phyloP scores from a whole-genome alignment of 2,329 filamentous ascomycete genomes.

The Neodidymelliopsis sp. region DNA sequence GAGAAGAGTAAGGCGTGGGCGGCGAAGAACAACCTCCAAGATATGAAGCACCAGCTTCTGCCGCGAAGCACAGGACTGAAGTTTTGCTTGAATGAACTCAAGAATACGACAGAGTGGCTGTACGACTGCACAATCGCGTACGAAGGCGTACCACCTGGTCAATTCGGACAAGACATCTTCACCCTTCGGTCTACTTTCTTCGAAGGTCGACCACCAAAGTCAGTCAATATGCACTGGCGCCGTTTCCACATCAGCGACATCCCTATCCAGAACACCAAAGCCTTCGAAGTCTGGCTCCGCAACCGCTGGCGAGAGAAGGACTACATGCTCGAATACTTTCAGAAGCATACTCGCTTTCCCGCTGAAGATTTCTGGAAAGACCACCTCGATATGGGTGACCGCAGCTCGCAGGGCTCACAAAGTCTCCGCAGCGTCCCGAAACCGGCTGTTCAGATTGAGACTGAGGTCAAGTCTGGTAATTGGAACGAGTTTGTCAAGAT shows the following conservation, averaged over 20 bases:
- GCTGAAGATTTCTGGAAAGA: constrained; percentile 62
- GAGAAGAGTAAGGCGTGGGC: constrained; percentile 78
- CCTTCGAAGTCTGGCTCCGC: constrained; percentile 85
- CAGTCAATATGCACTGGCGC: constrained; percentile 96
- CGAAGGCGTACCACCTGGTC: constrained; percentile 76
- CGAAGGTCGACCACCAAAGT: constrained; percentile 87
- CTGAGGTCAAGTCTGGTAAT: constrained; percentile 57
- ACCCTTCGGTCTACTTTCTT: constrained; percentile 87
- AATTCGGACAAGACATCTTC: constrained; percentile 91
- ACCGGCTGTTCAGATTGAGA: constrained; percentile 56
- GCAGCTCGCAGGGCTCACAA: constrained; percentile 44
- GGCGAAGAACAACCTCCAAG: constrained; percentile 74
- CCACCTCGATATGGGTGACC: constrained; percentile 47
- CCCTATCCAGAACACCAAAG: constrained; percentile 74
- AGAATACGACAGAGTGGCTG: constrained; percentile 77
- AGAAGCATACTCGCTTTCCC: constrained; percentile 78
- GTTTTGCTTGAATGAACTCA: constrained; percentile 80
- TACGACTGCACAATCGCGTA: constrained; percentile 97
- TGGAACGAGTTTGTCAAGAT: constrained; percentile 62
- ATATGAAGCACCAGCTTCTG: constrained; percentile 76
- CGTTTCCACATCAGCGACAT: constrained; percentile 83
- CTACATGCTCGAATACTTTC: constrained; percentile 82
- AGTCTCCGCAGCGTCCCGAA: constrained; percentile 43
- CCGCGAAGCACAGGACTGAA: constrained; percentile 82
- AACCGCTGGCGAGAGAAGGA: constrained; percentile 95